A percentile compares a stretch with the other conserved stretches of the same genome.
Evolutionary conservation across 176 grass and related monocot species (phyloP).

Genomic region (Alopecurus myosuroides): DNA sequence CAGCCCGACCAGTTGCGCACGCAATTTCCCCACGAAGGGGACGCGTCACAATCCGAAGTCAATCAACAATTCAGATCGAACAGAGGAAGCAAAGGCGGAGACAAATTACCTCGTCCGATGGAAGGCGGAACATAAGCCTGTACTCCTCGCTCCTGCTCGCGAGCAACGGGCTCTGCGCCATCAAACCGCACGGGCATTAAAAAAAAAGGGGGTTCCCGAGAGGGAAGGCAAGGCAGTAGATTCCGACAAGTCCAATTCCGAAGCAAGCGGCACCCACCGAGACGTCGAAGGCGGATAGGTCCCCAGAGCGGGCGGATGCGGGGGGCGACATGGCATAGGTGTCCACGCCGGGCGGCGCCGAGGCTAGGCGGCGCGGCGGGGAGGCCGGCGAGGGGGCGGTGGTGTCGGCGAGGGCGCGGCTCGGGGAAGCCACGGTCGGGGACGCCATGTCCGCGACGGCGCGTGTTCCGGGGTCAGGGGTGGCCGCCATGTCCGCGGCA

Average conservation of each 20-base stretch:
- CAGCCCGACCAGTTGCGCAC: not conserved
- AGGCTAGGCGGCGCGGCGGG: conserved; percentile 37
- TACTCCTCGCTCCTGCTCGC: conserved; percentile 90
- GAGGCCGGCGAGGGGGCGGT: conserved; percentile 32
- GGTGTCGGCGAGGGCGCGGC: conserved; percentile 13
- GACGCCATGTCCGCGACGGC: conserved; percentile 18
- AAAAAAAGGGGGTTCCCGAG: not conserved
- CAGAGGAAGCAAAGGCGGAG: not conserved
- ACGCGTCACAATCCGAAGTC: not conserved
- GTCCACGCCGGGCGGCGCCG: conserved; percentile 23
- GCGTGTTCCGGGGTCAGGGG: not conserved
- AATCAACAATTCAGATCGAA: conserved; percentile 19
- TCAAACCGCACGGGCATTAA: not conserved
- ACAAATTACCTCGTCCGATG: conserved; percentile 69
- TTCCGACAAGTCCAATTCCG: conserved; percentile 10
- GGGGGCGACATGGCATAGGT: conserved; percentile 13
- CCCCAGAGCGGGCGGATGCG: conserved; percentile 33
- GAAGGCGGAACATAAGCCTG: conserved; percentile 78
- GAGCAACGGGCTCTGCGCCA: conserved; percentile 43
- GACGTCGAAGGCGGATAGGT: conserved; percentile 22
- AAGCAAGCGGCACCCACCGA: conserved; percentile 36
- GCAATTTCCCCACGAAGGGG: not conserved
- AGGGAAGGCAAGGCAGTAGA: not conserved
- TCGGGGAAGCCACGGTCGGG: conserved; percentile 22
- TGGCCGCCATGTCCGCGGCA: not conserved